Evolutionary conservation across 2,329 filamentous ascomycete genomes (phyloP), one percentile per base, ranked within the genome.

Genomic region (Septoria linicola): DNA sequence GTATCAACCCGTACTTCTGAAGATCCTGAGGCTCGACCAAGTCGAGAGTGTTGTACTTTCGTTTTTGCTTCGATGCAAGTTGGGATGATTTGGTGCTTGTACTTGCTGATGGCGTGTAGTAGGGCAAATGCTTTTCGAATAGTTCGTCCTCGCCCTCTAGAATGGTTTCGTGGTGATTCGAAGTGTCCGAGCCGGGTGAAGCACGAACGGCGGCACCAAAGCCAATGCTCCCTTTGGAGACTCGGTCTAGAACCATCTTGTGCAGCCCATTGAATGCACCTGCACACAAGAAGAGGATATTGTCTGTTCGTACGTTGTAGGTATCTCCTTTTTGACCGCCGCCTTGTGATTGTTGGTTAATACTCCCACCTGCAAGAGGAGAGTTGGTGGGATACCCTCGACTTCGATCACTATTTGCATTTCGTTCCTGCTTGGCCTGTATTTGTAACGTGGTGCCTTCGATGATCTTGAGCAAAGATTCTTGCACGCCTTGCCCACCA

Each of bases 211-310:
- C 84, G 3, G 91, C 90, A 4, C 91, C 91, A 63, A 99, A 99
- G 0, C 93, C 93, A 60, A 99, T 92, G 2, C 88, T 87, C 8
- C 84, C 83, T 65, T 87, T 89, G 10, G 89, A 86, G 37, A 97
- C 85, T n/a, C 93, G 84, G 52, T 90, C 87, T 53, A 95, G 77
- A 41, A 99, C 82, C 27, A 87, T 80, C 68, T 95, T 96, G 64
- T 96, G 89, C 1, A 97, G 77, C 2, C 91, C 92, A 30, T 95
- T 88, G 67, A 99, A 99, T 14, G 93, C 93, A 14, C 93, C 93
- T 10, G 91, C 95, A 68, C 93, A 96, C 35, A 99, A 90, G 72
- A 99, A 99, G 21, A 99, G 80, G 53, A 99, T 97, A 63, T 97
- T 96, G 59, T 90, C 91, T 0, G 93, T 99, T 63, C 93, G 87